These are phyloP conservation scores for Thelephora ganbajun DNA, from an alignment of 768 basidiomycete species.

Conservation along the genomic window DNA sequence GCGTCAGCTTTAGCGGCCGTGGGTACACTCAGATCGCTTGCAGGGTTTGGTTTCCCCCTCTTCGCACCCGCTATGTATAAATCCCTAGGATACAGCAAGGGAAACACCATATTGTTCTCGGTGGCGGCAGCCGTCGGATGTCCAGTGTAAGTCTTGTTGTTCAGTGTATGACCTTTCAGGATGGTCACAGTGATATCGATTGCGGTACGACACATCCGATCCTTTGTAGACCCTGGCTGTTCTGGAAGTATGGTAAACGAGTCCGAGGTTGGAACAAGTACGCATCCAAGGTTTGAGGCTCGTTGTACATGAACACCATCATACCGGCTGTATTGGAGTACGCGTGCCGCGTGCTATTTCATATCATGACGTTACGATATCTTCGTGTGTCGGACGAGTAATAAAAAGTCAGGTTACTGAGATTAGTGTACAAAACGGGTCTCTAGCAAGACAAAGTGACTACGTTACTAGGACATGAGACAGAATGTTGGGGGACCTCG, in stretches of 20 bases:
- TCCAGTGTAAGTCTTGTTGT: constrained; percentile 22
- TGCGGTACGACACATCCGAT: constrained; percentile 12
- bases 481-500: no score
- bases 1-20: constrained; percentile 47
- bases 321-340: no score
- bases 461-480: no score
- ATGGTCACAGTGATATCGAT: constrained; percentile 10
- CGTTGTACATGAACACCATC: no score
- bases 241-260: constrained; percentile 29
- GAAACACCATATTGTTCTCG: constrained; percentile 47
- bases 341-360: no score
- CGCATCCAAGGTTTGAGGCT: background rate
- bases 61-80: constrained; percentile 59
- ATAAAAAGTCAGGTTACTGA: no score
- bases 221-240: constrained; percentile 24
- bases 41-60: constrained; percentile 63
- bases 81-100: constrained; percentile 54
- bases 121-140: constrained; percentile 43
- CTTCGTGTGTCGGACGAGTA: no score
- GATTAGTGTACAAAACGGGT: no score
- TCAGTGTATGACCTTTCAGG: constrained; percentile 25
- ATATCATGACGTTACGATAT: no score
- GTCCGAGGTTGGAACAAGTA: constrained; percentile 23
- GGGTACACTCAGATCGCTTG: constrained; percentile 43
- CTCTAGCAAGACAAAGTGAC: no score